Percentiles rank a stretch among this genome's conserved stretches.
Evolutionary conservation across 2,329 filamentous ascomycete genomes (phyloP).

Genomic region (Anthostomella pinea): DNA sequence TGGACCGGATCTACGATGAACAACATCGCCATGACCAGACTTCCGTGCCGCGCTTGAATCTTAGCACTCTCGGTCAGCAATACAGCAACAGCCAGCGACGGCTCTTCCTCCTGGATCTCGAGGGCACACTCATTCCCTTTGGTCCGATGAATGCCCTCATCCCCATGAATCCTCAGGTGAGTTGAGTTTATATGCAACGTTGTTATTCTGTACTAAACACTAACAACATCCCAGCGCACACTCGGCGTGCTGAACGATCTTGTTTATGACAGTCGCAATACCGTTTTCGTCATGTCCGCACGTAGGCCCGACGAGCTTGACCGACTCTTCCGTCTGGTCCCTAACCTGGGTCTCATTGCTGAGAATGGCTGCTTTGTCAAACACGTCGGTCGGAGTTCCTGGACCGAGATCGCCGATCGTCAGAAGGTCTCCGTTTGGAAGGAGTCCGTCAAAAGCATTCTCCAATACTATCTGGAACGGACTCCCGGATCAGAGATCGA

Average conservation of each 20-base stretch:
- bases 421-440: constrained; percentile 76
- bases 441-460: constrained; percentile 73
- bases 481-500: constrained; percentile 86
- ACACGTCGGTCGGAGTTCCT: constrained; percentile 63
- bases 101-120: constrained; percentile 89
- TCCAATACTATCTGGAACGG: constrained; percentile 86
- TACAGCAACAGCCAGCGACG: constrained; percentile 67
- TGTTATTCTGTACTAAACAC: not conserved
- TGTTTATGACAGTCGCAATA: constrained; percentile 74
- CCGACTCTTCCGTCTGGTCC: constrained; percentile 77
- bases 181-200: constrained; percentile 9
- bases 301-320: constrained; percentile 86
- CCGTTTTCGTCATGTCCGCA: constrained; percentile 91
- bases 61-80: constrained; percentile 59
- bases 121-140: constrained; percentile 87
- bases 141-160: constrained; percentile 82
- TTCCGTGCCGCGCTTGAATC: constrained; percentile 79
- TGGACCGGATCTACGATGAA: constrained; percentile 76
- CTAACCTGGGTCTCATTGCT: constrained; percentile 82
- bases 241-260: constrained; percentile 81
- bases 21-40: constrained; percentile 82
- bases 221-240: constrained; percentile 56
- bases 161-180: constrained; percentile 70
- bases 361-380: constrained; percentile 93
- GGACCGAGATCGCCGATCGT: constrained; percentile 75